Conservation (phyloP, 1,139 yeast genomes). For the Candida labiduridarum region DNA sequence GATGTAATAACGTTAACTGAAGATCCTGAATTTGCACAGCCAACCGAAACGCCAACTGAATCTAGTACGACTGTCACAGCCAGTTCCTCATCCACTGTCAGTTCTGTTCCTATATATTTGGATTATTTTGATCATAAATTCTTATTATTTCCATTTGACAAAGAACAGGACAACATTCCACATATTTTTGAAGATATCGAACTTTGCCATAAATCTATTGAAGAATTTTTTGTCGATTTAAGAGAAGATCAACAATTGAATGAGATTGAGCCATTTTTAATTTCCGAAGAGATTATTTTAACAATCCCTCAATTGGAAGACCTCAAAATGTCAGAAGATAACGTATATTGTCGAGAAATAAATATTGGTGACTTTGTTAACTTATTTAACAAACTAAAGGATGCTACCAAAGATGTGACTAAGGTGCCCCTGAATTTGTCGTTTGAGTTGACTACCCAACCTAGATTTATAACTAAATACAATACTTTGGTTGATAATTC, state of each 20-base stretch:
- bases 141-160: slow-evolving; percentile 22
- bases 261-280: slow-evolving; percentile 24
- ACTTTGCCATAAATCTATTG: slow-evolving; percentile 22
- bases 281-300: slow-evolving; percentile 34
- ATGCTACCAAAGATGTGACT: slow-evolving; percentile 16
- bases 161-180: slow-evolving; percentile 20
- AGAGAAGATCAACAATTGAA: slow-evolving; percentile 31
- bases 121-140: slow-evolving; percentile 24
- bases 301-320: slow-evolving; percentile 34
- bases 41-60: background rate
- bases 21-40: slow-evolving; percentile 2
- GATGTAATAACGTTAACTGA: slow-evolving; percentile 7
- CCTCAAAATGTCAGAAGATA: slow-evolving; percentile 43
- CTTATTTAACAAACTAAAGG: slow-evolving; percentile 29
- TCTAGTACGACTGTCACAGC: background rate
- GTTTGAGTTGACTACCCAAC: slow-evolving; percentile 28
- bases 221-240: slow-evolving; percentile 28
- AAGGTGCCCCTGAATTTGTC: slow-evolving; percentile 24
- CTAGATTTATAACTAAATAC: slow-evolving; percentile 37
- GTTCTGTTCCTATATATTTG: slow-evolving; percentile 7
- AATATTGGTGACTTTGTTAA: slow-evolving; percentile 35
- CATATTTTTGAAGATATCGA: slow-evolving; percentile 24
- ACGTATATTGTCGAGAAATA: slow-evolving; percentile 33
- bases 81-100: too few species aligned
- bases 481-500: slow-evolving; percentile 28